Percentiles rank a stretch among this genome's conserved stretches.
phyloP scores from a whole-genome alignment of 768 basidiomycete species.

The Gyrodon lividus region DNA sequence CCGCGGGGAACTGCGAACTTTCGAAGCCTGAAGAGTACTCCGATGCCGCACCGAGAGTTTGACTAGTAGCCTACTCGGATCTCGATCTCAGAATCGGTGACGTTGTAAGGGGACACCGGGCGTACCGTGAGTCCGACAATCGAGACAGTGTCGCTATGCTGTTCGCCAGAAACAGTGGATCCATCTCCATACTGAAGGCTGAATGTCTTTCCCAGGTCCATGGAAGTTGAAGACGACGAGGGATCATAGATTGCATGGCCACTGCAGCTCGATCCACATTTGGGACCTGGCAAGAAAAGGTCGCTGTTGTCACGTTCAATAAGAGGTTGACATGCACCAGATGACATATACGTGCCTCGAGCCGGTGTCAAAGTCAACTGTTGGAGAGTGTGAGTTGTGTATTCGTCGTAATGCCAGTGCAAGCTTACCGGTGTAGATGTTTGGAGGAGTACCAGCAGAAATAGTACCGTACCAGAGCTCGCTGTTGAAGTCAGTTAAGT shows the following conservation, averaged over 20 bases:
- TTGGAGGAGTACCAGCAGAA: constrained; percentile 8
- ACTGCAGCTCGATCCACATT: constrained; percentile 24
- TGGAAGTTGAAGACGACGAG: constrained; percentile 5
- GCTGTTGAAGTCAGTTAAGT: not conserved
- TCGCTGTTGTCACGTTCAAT: constrained; percentile 26
- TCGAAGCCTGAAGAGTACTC: constrained; percentile 6
- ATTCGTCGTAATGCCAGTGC: not conserved
- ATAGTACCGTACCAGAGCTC: constrained; percentile 7
- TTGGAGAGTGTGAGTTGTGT: not conserved
- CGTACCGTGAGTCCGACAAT: constrained; percentile 13
- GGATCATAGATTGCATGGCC: constrained; percentile 35
- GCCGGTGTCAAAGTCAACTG: constrained; percentile 29
- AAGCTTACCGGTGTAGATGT: not conserved
- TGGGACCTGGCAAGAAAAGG: constrained; percentile 26
- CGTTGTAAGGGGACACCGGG: not conserved
- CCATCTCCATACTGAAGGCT: not conserved
- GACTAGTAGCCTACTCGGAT: constrained; percentile 4
- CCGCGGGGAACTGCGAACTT: constrained; percentile 9
- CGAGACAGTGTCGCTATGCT: constrained; percentile 11
- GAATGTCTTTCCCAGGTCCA: constrained; percentile 1
- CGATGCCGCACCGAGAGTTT: constrained; percentile 16
- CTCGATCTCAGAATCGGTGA: constrained; percentile 3
- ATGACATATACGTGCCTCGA: constrained; percentile 3
- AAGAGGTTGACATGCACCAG: not conserved
- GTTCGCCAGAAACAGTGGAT: constrained; percentile 2